Percentiles rank a stretch among this genome's conserved stretches.
Evolutionary conservation across 768 basidiomycete species (phyloP).

Genomic region (Mycena albidolilacea): DNA sequence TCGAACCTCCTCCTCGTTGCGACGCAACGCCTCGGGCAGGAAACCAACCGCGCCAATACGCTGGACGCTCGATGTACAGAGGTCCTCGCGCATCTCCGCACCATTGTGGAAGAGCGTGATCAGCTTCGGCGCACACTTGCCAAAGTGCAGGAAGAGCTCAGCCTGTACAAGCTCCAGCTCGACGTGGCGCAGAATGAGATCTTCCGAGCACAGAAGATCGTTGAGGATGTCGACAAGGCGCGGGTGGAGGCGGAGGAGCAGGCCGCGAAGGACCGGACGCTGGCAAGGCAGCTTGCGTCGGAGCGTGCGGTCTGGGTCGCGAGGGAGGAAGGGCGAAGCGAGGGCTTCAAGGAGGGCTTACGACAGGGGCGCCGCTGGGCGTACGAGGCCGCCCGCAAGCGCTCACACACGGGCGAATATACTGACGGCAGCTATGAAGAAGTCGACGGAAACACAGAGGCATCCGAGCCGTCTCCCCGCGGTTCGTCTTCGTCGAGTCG

Average conservation of each 20-base stretch:
- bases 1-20: slow-evolving; percentile 35
- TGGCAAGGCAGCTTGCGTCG: slow-evolving; percentile 65
- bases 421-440: slow-evolving; percentile 10
- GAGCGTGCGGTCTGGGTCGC: slow-evolving; percentile 67
- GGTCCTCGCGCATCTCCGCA: slow-evolving; percentile 50
- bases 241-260: slow-evolving; percentile 72
- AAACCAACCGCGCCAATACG: slow-evolving; percentile 57
- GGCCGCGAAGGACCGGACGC: slow-evolving; percentile 65
- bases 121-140: slow-evolving; percentile 50
- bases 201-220: slow-evolving; percentile 62
- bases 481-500: slow-evolving; percentile 22
- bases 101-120: slow-evolving; percentile 49
- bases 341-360: slow-evolving; percentile 66
- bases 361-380: slow-evolving; percentile 37
- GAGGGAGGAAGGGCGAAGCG: slow-evolving; percentile 70
- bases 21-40: slow-evolving; percentile 42
- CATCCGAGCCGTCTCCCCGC: slow-evolving; percentile 13
- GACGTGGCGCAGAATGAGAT: slow-evolving; percentile 74
- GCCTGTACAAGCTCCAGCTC: slow-evolving; percentile 70
- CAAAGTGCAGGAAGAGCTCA: slow-evolving; percentile 62
- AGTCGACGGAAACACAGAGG: slow-evolving; percentile 7
- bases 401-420: slow-evolving; percentile 12
- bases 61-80: slow-evolving; percentile 52
- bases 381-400: slow-evolving; percentile 19
- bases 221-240: slow-evolving; percentile 64